Evolutionary conservation across 2,329 filamentous ascomycete species (phyloP), one percentile per base, ranked within the genome.

Genomic region (Colletotrichum tropicicola): DNA sequence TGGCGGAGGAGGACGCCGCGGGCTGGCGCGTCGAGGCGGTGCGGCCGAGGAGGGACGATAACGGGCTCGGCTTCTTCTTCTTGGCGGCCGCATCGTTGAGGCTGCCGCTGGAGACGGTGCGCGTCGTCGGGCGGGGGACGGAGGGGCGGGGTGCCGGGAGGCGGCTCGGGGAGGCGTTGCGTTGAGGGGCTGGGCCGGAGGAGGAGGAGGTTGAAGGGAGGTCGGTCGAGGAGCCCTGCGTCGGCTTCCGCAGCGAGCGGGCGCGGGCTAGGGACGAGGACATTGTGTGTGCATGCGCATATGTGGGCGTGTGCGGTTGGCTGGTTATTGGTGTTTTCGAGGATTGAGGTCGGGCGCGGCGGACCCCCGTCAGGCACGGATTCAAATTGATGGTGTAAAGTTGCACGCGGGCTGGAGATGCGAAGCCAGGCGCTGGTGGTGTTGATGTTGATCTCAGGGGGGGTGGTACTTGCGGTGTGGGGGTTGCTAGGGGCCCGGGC

Each of bases 171-270:
- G 66, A 68, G 35, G 45, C 35, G 53, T 55, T 55, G 10, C 62
- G 57, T 9, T 54, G 37, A 28, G 53, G 9, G 17, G 41, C 15
- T 6, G 44, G 32, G 13, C 30, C 13, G 15, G 65, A 17, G 17
- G 59, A 28, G 15, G 57, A 6, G 9, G 59, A 45, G 6, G 59
- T 21, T 12, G 60, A 17, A 13, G 59, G 48, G 45, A 68, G 65
- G 28, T 64, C 65, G 32, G 66, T 64, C 5, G 70, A 65, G 15
- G 70, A 63, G 17, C 74, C 41, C 9, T 77, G 57, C 2, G 73
- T 70, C 17, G 78, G 82, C 63, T 82, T 82, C 35, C 84, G 83
- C 59, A 87, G 69, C 3, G 85, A 85, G 17, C 83, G 80, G 28
- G 83, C 77, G 55, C 84, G 80, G 56, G 79, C 75, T 66, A 83